A percentile compares a stretch with the other conserved stretches of the same genome.
Evolutionary conservation across 495 filamentous ascomycete species (phyloP).

Genomic region (Aspergillus diversus): DNA sequence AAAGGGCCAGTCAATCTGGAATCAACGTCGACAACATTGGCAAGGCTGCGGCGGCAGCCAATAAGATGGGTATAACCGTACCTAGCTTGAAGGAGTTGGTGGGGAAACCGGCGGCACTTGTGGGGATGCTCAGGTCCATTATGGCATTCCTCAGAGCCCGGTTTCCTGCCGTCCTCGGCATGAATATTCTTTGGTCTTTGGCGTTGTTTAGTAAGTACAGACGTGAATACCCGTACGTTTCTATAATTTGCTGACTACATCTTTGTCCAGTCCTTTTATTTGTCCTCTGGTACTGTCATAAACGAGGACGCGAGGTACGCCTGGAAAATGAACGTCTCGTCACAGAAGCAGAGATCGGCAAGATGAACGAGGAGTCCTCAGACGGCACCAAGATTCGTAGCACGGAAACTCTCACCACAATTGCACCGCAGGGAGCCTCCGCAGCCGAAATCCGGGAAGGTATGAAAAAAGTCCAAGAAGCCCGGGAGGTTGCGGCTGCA

Average conservation of each 20-base stretch:
- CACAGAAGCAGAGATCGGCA: constrained; percentile 51
- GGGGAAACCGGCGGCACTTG: constrained; percentile 81
- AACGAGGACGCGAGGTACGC: constrained; percentile 82
- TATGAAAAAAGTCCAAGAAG: constrained; percentile 42
- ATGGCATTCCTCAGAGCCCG: constrained; percentile 79
- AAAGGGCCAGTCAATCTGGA: constrained; percentile 68
- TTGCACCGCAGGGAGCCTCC: constrained; percentile 49
- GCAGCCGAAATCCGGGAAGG: constrained; percentile 46
- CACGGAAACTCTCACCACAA: constrained; percentile 49
- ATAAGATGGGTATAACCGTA: constrained; percentile 55
- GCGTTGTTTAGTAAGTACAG: constrained; percentile 72
- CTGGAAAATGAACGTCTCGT: constrained; percentile 69
- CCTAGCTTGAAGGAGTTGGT: constrained; percentile 78
- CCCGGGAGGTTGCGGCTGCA: constrained; percentile 30
- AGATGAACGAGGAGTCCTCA: constrained; percentile 41
- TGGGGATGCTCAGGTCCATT: constrained; percentile 79
- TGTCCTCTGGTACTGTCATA: constrained; percentile 97
- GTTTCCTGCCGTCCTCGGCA: constrained; percentile 82
- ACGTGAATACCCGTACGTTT: too few relatives aligned
- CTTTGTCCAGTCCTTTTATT: constrained; percentile 73
- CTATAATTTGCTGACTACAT: constrained; percentile 4
- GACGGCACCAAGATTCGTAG: constrained; percentile 39
- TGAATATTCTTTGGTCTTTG: constrained; percentile 85
- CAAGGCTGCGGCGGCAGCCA: constrained; percentile 51
- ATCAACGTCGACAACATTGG: constrained; percentile 58